Evolutionary conservation across 257 asterid genomes (phyloP).

Genomic region (Solanum raphanifolium): DNA sequence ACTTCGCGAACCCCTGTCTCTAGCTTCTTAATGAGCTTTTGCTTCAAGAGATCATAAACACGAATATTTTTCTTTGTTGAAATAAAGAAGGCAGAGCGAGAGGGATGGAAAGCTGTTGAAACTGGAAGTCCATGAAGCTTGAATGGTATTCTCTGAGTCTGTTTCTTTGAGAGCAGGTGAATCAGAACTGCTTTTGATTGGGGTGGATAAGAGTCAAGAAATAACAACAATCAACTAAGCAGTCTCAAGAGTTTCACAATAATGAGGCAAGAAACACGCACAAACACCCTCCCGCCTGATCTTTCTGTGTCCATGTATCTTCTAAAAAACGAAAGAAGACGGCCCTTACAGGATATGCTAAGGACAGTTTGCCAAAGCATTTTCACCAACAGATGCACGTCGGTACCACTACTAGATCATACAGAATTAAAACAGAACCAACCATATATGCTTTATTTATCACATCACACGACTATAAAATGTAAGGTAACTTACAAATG

Average conservation of each 20-base stretch:
- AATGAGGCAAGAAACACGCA: background rate
- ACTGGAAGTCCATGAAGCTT: conserved; percentile 89
- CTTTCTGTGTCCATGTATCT: background rate
- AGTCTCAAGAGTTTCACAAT: background rate
- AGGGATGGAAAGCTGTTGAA: conserved; percentile 81
- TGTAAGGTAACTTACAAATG: background rate
- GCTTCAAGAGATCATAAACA: conserved; percentile 72
- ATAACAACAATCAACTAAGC: conserved; percentile 11
- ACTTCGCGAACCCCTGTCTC: conserved; percentile 86
- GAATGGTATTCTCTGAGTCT: conserved; percentile 70
- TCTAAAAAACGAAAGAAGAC: background rate
- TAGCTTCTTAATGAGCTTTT: conserved; percentile 70
- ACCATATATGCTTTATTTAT: background rate
- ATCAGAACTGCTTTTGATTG: conserved; percentile 73
- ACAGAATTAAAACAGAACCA: background rate
- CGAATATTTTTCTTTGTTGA: conserved; percentile 79
- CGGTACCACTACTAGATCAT: background rate
- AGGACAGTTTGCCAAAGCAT: background rate
- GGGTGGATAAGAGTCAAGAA: conserved; percentile 64
- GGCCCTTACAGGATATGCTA: background rate
- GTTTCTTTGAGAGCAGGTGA: conserved; percentile 70
- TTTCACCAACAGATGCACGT: background rate
- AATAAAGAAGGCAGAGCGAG: conserved; percentile 70
- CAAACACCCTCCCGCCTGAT: background rate
- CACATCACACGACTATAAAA: background rate